Evolutionary conservation across 768 basidiomycete genomes (phyloP).

Genomic region (Russula virescens): DNA sequence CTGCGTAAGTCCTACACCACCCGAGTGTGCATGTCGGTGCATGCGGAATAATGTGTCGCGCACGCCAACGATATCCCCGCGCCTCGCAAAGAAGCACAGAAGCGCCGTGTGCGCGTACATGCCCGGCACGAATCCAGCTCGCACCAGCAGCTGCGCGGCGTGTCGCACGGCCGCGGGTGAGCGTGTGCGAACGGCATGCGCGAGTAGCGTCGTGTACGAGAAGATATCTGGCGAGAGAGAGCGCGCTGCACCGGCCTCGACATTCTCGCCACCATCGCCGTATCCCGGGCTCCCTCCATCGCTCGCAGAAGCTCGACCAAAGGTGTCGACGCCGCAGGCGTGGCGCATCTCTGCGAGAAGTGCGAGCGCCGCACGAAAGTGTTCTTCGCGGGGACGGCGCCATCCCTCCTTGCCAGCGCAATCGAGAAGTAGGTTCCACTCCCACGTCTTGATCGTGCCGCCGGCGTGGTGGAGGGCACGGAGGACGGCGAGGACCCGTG

Average conservation of each 20-base stretch:
- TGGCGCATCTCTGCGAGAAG: conserved; percentile 57
- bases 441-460: conserved; percentile 50
- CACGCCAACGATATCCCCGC: conserved; percentile 45
- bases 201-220: conserved; percentile 64
- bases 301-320: neutral
- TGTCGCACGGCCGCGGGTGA: conserved; percentile 41
- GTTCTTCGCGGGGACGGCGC: conserved; percentile 49
- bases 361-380: conserved; percentile 55
- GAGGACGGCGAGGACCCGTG: conserved; percentile 64
- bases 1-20: conserved; percentile 44
- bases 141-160: conserved; percentile 47
- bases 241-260: neutral
- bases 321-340: conserved; percentile 14
- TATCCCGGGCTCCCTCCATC: no score
- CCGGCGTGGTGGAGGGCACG: conserved; percentile 50
- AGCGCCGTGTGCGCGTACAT: conserved; percentile 57
- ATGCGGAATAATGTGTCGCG: conserved; percentile 52
- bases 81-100: conserved; percentile 48
- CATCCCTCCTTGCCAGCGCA: conserved; percentile 55
- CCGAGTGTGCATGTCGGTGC: conserved; percentile 35
- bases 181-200: conserved; percentile 53
- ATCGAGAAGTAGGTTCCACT: conserved; percentile 75
- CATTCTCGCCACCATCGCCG: neutral
- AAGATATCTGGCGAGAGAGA: conserved; percentile 49
- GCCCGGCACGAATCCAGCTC: conserved; percentile 52